These are phyloP conservation scores for Kwoniella dejecticola DNA, from an alignment of 768 basidiomycete species.

Conservation along the genomic window DNA sequence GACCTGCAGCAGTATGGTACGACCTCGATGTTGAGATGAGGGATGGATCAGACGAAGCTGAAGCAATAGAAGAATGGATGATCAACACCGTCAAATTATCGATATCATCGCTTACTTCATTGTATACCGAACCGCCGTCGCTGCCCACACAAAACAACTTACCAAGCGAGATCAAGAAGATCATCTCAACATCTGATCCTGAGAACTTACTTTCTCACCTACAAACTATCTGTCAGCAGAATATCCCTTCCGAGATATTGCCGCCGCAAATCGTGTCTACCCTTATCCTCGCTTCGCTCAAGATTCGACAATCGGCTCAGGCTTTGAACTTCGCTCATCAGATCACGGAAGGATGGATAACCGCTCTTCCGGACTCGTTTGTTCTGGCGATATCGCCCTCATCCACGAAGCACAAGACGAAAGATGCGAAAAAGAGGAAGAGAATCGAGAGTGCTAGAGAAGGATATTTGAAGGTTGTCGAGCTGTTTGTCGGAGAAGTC, in stretches of 20 bases:
- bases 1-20: conserved; percentile 21
- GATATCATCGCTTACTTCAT: conserved; percentile 33
- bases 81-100: conserved; percentile 44
- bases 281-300: conserved; percentile 40
- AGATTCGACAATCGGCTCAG: conserved; percentile 27
- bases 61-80: conserved; percentile 25
- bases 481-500: conserved; percentile 48
- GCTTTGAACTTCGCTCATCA: conserved; percentile 34
- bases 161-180: conserved; percentile 14
- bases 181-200: conserved; percentile 2
- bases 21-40: conserved; percentile 8
- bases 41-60: not conserved
- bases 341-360: conserved; percentile 39
- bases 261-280: conserved; percentile 44
- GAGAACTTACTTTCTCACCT: not conserved
- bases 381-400: conserved; percentile 24
- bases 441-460: conserved; percentile 37
- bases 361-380: conserved; percentile 34
- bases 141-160: not conserved
- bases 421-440: conserved; percentile 17
- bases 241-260: conserved; percentile 9
- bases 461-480: conserved; percentile 46
- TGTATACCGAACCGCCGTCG: conserved; percentile 45
- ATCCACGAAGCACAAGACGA: not conserved
- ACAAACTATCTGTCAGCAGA: not conserved